Evolutionary conservation across 2,329 filamentous ascomycete genomes (phyloP), one percentile per base, ranked within the genome.

Genomic region (Hymenoscyphus salicellus): DNA sequence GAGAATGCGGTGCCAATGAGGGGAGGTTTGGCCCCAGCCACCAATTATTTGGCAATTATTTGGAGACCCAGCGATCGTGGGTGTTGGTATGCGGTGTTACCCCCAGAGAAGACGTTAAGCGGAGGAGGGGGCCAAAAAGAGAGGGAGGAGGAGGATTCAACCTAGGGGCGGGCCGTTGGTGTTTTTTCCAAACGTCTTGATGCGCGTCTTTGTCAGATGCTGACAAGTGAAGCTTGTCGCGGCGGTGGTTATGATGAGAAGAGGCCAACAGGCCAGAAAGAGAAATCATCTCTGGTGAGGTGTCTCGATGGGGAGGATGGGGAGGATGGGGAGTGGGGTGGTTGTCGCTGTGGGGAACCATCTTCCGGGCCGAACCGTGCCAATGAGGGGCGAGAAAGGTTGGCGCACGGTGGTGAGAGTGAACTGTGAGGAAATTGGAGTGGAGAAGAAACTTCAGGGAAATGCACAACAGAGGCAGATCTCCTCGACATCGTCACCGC

Each of bases 151-250:
- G n/a, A 49, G 14, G 41, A n/a, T 49, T 49, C 5, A 20, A 6
- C n/a, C n/a, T n/a, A n/a, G n/a, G n/a, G n/a, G n/a, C n/a, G 46
- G 46, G 46, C 46, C 46, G 46, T 52, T 52, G 46, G 46, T 52
- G 46, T 20, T 52, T 52, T n/a, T 26, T 26, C n/a, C 23, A 52
- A 23, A 52, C 20, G 20, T 52, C 20, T 23, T 14, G 20, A 26
- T 52, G 46, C 46, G 8, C 20, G 46, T 52, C 46, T 52, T 52
- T 52, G 46, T 52, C 46, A 23, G 46, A 28, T 52, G 20, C 46
- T 52, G 46, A 52, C 46, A 52, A 52, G 46, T 10, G n/a, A 49
- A 23, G 43, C 5, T 46, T n/a, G n/a, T 20, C 20, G 6, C 17
- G 20, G 41, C 3, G 41, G 8, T 49, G 20, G n/a, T 16, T 14